Conservation (phyloP, 2,329 filamentous ascomycete genomes). For the Huntiella abstrusa region DNA sequence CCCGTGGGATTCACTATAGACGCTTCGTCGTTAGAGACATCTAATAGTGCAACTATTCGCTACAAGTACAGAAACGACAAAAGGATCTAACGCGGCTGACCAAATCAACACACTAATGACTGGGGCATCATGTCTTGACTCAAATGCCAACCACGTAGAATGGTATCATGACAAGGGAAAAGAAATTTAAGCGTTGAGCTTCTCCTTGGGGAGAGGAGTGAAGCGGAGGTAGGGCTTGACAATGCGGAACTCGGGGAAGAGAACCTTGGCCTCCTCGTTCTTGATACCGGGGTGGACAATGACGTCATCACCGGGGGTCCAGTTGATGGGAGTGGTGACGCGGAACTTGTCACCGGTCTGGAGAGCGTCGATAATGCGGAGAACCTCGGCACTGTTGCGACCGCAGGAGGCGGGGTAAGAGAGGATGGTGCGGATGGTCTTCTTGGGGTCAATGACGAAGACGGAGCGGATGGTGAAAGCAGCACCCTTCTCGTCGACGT, state of each 20-base stretch:
- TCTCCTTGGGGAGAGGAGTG: constrained; percentile 43
- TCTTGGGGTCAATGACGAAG: constrained; percentile 84
- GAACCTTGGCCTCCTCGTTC: constrained; percentile 69
- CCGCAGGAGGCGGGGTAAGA: constrained; percentile 84
- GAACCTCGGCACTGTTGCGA: constrained; percentile 61
- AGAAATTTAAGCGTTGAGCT: constrained; percentile 18
- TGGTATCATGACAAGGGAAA: not conserved
- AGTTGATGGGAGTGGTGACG: constrained; percentile 78
- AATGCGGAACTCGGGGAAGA: constrained; percentile 60
- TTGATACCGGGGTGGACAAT: constrained; percentile 72
- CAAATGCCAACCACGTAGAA: not conserved
- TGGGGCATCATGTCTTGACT: not conserved
- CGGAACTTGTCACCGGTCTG: constrained; percentile 77
- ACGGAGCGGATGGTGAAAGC: constrained; percentile 90
- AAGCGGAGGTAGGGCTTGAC: constrained; percentile 59
- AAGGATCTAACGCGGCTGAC: no score
- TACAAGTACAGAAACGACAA: constrained; percentile 1
- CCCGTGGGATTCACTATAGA: no score
- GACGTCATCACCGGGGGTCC: constrained; percentile 74
- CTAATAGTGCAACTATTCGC: not conserved
- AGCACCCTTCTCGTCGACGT: constrained; percentile 64
- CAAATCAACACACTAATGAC: not conserved
- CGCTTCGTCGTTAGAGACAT: not conserved
- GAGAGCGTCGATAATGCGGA: constrained; percentile 60
- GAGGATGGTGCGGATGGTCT: constrained; percentile 84